Percentiles rank a stretch among this genome's conserved stretches.
Evolutionary conservation across 106 monocot genomes (phyloP).

Genomic region (Ottelia alismoides): DNA sequence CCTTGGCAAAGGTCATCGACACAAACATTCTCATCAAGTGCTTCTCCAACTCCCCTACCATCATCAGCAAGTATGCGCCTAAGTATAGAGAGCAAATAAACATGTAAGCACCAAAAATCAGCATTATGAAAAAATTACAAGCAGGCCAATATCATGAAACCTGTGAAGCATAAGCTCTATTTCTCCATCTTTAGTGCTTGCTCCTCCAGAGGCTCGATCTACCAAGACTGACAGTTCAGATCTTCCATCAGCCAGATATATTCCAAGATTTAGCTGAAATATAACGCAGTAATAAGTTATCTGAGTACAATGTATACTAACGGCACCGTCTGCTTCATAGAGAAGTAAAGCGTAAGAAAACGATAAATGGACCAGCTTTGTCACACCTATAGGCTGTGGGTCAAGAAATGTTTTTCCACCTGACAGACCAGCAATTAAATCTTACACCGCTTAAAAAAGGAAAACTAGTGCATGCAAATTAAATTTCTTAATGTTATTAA

Average conservation of each 20-base stretch:
- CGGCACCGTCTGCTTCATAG: no score
- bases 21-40: constrained; percentile 62
- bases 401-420: no score
- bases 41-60: constrained; percentile 45
- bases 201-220: constrained; percentile 54
- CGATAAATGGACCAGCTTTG: no score
- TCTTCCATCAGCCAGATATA: constrained; percentile 36
- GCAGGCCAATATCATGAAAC: constrained; percentile 13
- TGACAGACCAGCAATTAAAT: no score
- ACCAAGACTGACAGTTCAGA: constrained; percentile 56
- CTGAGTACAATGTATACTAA: no score
- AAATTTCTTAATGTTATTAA: no score
- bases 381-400: no score
- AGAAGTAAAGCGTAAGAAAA: no score
- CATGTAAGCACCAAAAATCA: background rate
- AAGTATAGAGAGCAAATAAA: background rate
- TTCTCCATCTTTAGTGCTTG: constrained; percentile 56
- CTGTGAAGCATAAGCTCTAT: constrained; percentile 73
- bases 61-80: constrained; percentile 54
- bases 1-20: constrained; percentile 26
- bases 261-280: constrained; percentile 59
- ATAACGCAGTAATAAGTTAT: no score
- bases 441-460: no score
- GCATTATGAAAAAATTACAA: no score
- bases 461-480: no score